phyloP scores from a whole-genome alignment of 2,329 filamentous ascomycete species.

The Trichoderma harzianum region DNA sequence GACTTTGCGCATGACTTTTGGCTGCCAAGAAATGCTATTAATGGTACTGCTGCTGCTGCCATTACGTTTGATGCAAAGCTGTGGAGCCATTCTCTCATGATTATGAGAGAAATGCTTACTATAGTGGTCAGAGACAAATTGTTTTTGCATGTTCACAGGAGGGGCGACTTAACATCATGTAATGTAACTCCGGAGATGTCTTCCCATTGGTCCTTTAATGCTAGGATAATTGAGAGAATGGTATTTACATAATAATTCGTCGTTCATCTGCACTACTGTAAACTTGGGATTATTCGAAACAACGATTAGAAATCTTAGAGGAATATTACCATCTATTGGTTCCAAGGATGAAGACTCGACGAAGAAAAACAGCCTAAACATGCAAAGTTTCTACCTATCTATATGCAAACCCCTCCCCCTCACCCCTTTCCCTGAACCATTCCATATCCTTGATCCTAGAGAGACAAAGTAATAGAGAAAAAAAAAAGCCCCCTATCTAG shows the following conservation, averaged over 20 bases:
- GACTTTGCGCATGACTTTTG: neutral
- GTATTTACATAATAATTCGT: neutral
- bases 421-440: neutral
- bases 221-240: neutral
- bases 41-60: neutral
- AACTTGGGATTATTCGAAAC: neutral
- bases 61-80: neutral
- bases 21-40: neutral
- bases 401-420: neutral
- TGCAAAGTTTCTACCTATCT: neutral
- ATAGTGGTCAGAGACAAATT: neutral
- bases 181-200: neutral
- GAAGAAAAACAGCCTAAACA: neutral
- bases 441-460: neutral
- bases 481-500: neutral
- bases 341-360: neutral
- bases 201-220: neutral
- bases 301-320: neutral
- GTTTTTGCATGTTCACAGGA: neutral
- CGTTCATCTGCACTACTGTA: neutral
- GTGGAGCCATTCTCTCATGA: neutral
- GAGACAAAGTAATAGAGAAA: too few species aligned
- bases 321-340: neutral
- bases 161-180: neutral
- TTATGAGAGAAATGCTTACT: neutral